Base-by-base conservation (phyloP, 75 land plant species). In the Azolla pinnata region DNA sequence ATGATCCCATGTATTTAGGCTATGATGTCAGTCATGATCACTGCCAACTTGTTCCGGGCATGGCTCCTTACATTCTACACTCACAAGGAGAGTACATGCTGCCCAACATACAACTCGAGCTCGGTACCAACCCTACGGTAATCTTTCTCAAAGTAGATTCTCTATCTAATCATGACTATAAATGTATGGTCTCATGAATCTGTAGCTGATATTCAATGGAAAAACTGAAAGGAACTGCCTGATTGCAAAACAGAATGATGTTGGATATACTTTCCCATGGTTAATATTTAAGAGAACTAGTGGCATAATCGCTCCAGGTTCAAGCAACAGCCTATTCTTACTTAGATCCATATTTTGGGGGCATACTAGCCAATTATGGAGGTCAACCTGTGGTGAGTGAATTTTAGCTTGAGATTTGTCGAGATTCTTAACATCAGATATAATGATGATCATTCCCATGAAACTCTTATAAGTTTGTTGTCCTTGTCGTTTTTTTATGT, bases 91-190 rank as follows among this genome's bases (percentile, higher is more conserved):
- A 75, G 14, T 79, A 71, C 63, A 61, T 73, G 48, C 55, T 77
- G 19, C 74, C 77, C n/a, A 63, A 73, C 54, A 59, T 75, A 8
- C 78, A 73, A 55, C 68, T 76, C 18, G 84, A 77, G 54, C 64
- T 73, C 23, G 92, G 81, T 26, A n/a, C n/a, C n/a, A 80, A 79
- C 29, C 54, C 78, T 10, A 56, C 74, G 82, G 78, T 79, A 60
- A 21, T 1, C 3, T 25, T 26, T 52, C 24, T 52, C 50, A 16
- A 9, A 47, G 10, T 47, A 18, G n/a, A n/a, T n/a, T n/a, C n/a
- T n/a, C n/a, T n/a, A n/a, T n/a, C n/a, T n/a, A n/a, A n/a, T n/a
- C n/a, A n/a, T n/a, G n/a, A n/a, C n/a, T n/a, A n/a, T n/a, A n/a
- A n/a, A n/a, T n/a, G n/a, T n/a, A n/a, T n/a, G n/a, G n/a, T n/a